A percentile compares a stretch with the other conserved stretches of the same genome.
Conservation (phyloP, 805 yeast species). For the Zygotorulaspora chibaensis region DNA sequence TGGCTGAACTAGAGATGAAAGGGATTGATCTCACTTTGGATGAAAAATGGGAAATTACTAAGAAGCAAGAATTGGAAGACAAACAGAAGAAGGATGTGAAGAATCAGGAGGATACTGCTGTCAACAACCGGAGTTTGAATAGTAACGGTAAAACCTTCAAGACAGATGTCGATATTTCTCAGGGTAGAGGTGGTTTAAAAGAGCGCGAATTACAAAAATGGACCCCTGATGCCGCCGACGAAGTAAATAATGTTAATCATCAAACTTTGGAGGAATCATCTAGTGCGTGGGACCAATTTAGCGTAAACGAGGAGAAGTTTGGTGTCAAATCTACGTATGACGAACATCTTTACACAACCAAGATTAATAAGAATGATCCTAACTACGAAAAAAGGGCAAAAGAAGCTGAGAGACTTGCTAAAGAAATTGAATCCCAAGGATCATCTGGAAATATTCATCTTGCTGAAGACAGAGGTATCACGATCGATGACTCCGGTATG, state of each 20-base stretch:
- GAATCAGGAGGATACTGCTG: conserved; percentile 6
- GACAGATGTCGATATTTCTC: conserved; percentile 83
- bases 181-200: conserved; percentile 35
- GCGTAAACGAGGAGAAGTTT: conserved; percentile 82
- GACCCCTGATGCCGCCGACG: conserved; percentile 61
- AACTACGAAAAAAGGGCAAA: conserved; percentile 60
- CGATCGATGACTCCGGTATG: conserved; percentile 74
- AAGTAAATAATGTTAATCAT: conserved; percentile 9
- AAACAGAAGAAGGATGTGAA: conserved; percentile 7
- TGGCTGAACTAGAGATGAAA: conserved; percentile 40
- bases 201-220: conserved; percentile 81
- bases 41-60: conserved; percentile 19
- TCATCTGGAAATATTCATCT: conserved; percentile 68
- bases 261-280: conserved; percentile 38
- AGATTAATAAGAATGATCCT: conserved; percentile 63
- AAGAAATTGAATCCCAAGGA: conserved; percentile 70
- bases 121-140: background rate
- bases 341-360: conserved; percentile 84
- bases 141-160: conserved; percentile 42
- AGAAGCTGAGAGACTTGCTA: conserved; percentile 75
- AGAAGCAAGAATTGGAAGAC: conserved; percentile 10
- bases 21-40: conserved; percentile 30
- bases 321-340: conserved; percentile 80
- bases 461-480: conserved; percentile 85
- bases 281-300: conserved; percentile 84